Base-by-base conservation (phyloP, 1,139 yeast genomes). In the Sugiyamaella sp. region DNA sequence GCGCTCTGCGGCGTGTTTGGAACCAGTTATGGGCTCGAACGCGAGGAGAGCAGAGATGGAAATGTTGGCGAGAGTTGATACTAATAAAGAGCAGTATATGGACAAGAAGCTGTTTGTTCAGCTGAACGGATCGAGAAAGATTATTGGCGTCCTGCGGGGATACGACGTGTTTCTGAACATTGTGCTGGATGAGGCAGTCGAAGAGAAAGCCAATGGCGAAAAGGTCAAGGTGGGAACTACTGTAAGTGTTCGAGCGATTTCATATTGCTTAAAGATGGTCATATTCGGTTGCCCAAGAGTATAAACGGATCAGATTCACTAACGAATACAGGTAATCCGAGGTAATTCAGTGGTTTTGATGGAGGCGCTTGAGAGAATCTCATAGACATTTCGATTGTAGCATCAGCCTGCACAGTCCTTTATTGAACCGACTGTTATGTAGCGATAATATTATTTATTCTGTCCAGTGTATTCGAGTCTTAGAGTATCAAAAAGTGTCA, bases 141-240 rank as follows among this genome's bases (percentile, higher is more conserved):
- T 89, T 5, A 77, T 80, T 2, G 97, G 97, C 1, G 79, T 81
- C 5, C 76, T 89, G 55, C 76, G 87, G 66, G 96, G 96, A 9
- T 89, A 82, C 67, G 97, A 89, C 66, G 84, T 81, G 64, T 88
- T 87, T 66, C 70, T 88, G 63, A 89, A 88, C 66, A 73, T 88
- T 32, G 90, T 89, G 1, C 68, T 88, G 32, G 88, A 83, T 44
- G 88, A 86, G 51, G 90, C 93, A 1, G 76, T 83, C 21, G 95
- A 87, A 66, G 85, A 79, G 58, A 74, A 71, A 57, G 59, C 69
- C 12, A 72, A 75, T 52, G 84, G 82, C 6, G 82, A 80, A 14
- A 78, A 74, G 60, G 71, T 75, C 49, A 76, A 75, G 63, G 76
- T 82, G 54, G 93, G 86, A 6, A 80, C 82, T 12, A 69, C 75